phyloP scores from a whole-genome alignment of 345 rosid genomes.

The Linum usitatissimum region DNA sequence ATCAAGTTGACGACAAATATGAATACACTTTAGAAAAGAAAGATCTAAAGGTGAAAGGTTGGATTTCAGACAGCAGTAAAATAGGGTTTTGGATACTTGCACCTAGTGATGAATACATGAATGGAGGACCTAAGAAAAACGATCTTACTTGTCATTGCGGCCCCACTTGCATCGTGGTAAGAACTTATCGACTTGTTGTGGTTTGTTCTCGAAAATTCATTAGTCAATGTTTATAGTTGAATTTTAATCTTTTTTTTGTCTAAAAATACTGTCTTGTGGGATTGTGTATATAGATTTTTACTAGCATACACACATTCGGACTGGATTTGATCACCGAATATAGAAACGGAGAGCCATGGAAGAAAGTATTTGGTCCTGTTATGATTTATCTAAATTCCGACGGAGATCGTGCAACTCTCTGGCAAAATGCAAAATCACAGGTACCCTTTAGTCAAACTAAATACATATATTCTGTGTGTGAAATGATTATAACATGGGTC shows the following conservation, averaged over 20 bases:
- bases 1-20: conserved; percentile 90
- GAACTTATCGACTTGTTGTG: too few relatives aligned
- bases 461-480: too few relatives aligned
- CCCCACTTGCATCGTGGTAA: conserved; percentile 38
- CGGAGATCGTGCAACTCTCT: conserved; percentile 33
- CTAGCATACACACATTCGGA: conserved; percentile 63
- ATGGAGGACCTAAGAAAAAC: conserved; percentile 65
- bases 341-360: conserved; percentile 55
- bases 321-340: conserved; percentile 39
- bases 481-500: too few relatives aligned
- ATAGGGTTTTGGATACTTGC: conserved; percentile 90
- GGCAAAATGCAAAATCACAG: conserved; percentile 78
- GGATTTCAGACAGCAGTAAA: conserved; percentile 38
- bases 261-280: too few relatives aligned
- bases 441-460: too few relatives aligned
- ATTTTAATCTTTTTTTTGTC: too few relatives aligned
- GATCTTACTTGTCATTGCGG: conserved; percentile 84
- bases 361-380: conserved; percentile 76
- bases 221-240: too few relatives aligned
- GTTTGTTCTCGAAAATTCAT: not conserved
- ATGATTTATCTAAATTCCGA: conserved; percentile 60
- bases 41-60: conserved; percentile 63
- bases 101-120: conserved; percentile 54
- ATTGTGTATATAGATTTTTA: conserved; percentile 69
- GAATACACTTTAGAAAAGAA: conserved; percentile 53